A percentile compares a stretch with the other conserved stretches of the same genome.
phyloP scores from a whole-genome alignment of 495 filamentous ascomycete genomes.

The Articulospora tetracladia region DNA sequence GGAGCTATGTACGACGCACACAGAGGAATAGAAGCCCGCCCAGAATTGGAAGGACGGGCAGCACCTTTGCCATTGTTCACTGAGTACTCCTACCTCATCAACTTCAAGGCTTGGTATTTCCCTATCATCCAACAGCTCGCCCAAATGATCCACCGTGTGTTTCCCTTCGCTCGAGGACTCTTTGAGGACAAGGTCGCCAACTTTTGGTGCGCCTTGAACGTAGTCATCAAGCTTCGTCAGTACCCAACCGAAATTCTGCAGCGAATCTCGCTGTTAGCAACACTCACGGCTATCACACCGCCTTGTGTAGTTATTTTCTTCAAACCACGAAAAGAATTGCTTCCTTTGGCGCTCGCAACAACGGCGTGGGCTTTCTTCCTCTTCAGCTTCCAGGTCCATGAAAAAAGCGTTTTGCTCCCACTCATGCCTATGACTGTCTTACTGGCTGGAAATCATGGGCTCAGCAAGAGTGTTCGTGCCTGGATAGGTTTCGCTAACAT shows the following conservation, averaged over 20 bases:
- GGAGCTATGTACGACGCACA: conserved; percentile 59
- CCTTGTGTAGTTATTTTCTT: conserved; percentile 77
- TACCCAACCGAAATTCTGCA: conserved; percentile 67
- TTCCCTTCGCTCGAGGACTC: conserved; percentile 88
- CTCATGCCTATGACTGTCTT: conserved; percentile 88
- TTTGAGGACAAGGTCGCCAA: conserved; percentile 99
- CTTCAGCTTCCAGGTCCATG: conserved; percentile 95
- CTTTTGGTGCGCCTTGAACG: conserved; percentile 90
- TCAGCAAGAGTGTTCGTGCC: conserved; percentile 68
- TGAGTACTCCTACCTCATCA: conserved; percentile 52
- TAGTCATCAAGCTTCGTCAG: conserved; percentile 76
- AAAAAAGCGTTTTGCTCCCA: conserved; percentile 91
- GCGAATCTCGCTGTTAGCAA: conserved; percentile 70
- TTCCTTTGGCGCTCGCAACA: conserved; percentile 74
- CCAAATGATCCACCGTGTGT: conserved; percentile 83
- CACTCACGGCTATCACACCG: conserved; percentile 68
- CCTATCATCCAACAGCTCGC: conserved; percentile 67
- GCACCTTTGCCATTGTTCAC: conserved; percentile 56
- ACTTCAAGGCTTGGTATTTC: conserved; percentile 65
- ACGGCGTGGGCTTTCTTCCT: conserved; percentile 96
- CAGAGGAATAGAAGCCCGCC: conserved; percentile 44
- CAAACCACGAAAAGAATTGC: conserved; percentile 67
- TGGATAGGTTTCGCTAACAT: conserved; percentile 95
- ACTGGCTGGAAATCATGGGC: conserved; percentile 69
- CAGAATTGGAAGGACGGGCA: conserved; percentile 42